Evolutionary conservation across 2,329 filamentous ascomycete genomes (phyloP), one percentile per base, ranked within the genome.

Genomic region (Eurotiales sp.): DNA sequence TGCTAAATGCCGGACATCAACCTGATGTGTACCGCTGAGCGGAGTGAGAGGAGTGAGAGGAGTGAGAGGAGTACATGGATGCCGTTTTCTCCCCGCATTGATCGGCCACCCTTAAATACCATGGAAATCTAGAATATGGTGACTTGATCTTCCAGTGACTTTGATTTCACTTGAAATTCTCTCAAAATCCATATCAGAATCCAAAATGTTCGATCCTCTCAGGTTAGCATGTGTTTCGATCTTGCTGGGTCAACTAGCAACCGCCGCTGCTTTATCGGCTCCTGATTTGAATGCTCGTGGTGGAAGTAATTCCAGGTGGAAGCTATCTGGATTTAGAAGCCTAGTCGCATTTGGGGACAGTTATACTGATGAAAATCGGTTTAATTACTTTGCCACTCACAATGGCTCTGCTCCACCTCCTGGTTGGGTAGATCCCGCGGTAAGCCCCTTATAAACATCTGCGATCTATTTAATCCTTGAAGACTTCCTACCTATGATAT

Each of bases 341-440:
- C 65, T 89, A 32, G 78, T 89, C 34, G 77, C 83, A 0, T 90
- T 90, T 62, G 86, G 87, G 11, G 85, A 90, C 66, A 88, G 85
- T 67, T 90, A 86, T 62, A 88, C 86, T 0, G 88, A 91, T 62
- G 85, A 90, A 60, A 81, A 78, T 11, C 80, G 87, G 8, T 64
- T 88, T 8, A 61, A 63, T 8, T 90, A 88, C 63, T 86, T 90
- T 61, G 69, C 72, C 52, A 68, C 61, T 29, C 72, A 86, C 57
- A 74, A 82, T 58, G 82, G 81, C 37, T 69, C 72, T 5, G 74
- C 81, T 0, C 87, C 87, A 1, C 85, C 87, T 0, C 69, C 82
- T 0, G 87, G 86, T 39, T 80, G 73, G 67, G 65, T 72, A 11
- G 67, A 76, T 29, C 75, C 75, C 8, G 67, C 73, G 49, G 76